phyloP scores from a whole-genome alignment of 768 basidiomycete genomes.

The Suillus paluster region DNA sequence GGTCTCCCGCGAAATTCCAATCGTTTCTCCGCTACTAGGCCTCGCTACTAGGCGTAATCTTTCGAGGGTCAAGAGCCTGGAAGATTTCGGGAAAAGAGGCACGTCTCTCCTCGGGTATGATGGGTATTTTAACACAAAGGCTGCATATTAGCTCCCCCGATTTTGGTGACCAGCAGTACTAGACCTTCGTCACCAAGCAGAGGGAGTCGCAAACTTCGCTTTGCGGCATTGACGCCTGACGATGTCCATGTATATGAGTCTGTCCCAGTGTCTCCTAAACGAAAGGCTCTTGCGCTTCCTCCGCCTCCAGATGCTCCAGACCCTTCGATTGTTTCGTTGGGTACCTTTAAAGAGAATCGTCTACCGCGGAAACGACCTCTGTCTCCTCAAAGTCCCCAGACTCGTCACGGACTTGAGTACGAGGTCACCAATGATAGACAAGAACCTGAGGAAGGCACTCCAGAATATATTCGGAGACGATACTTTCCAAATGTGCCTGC shows the following conservation, averaged over 20 bases:
- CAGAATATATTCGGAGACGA: constrained; percentile 81
- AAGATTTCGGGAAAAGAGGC: constrained; percentile 29
- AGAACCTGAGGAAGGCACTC: constrained; percentile 68
- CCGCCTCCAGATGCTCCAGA: constrained; percentile 35
- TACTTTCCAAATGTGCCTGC: constrained; percentile 78
- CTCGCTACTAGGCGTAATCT: constrained; percentile 26
- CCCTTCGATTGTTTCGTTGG: constrained; percentile 37
- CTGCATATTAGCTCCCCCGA: constrained; percentile 45
- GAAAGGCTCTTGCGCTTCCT: constrained; percentile 58
- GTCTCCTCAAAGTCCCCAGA: constrained; percentile 6
- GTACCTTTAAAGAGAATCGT: constrained; percentile 40
- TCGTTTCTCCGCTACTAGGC: not conserved
- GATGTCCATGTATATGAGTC: constrained; percentile 87
- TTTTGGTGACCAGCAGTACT: constrained; percentile 52
- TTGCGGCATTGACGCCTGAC: constrained; percentile 73
- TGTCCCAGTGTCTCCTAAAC: constrained; percentile 76
- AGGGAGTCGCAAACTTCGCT: constrained; percentile 62
- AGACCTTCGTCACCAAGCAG: constrained; percentile 58
- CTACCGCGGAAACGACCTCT: constrained; percentile 17
- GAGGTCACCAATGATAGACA: constrained; percentile 2
- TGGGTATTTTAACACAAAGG: constrained; percentile 3
- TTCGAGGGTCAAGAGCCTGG: constrained; percentile 36
- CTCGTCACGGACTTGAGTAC: not conserved
- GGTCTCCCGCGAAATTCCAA: constrained; percentile 9
- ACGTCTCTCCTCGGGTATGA: not conserved